Evolutionary conservation across 441 rosid genomes (phyloP).

Genomic region (Mallotus repandus): DNA sequence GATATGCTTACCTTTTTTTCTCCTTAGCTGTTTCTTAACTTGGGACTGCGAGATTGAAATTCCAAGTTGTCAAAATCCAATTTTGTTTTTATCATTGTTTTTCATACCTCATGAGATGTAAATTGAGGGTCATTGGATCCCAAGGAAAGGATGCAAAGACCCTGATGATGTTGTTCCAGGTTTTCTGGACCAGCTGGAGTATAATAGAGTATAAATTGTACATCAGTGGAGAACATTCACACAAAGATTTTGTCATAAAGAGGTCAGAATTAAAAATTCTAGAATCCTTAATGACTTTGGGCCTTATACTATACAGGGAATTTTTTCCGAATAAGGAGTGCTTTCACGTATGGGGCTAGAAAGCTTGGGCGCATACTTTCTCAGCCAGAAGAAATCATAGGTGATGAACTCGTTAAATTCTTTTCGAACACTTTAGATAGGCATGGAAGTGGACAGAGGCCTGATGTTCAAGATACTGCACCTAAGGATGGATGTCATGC

Average conservation of each 20-base stretch:
- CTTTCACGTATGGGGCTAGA: slow-evolving; percentile 20
- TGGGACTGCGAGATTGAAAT: too few species aligned
- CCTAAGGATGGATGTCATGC: slow-evolving; percentile 39
- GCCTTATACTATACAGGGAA: slow-evolving; percentile 1
- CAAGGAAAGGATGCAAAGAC: too few species aligned
- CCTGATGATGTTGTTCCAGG: too few species aligned
- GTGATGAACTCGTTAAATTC: slow-evolving; percentile 13
- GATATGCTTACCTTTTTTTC: too few species aligned
- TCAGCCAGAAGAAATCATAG: slow-evolving; percentile 12
- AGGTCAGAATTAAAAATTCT: background rate
- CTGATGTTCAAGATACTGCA: slow-evolving; percentile 63
- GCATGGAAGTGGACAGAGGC: slow-evolving; percentile 58
- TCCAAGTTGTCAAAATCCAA: too few species aligned
- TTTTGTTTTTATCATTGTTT: too few species aligned
- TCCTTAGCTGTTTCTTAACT: too few species aligned
- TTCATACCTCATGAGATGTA: too few species aligned
- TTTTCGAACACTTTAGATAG: slow-evolving; percentile 20
- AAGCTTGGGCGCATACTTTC: slow-evolving; percentile 20
- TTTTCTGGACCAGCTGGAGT: too few species aligned
- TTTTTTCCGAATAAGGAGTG: slow-evolving; percentile 22
- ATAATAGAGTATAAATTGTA: too few species aligned
- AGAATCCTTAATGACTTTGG: background rate
- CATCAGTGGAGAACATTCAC: too few species aligned
- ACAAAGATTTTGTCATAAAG: background rate
- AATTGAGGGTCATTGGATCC: too few species aligned